A percentile compares a stretch with the other conserved stretches of the same genome.
Conservation (phyloP, 1,284 basidiomycete genomes). For the Agaricales sp. region DNA sequence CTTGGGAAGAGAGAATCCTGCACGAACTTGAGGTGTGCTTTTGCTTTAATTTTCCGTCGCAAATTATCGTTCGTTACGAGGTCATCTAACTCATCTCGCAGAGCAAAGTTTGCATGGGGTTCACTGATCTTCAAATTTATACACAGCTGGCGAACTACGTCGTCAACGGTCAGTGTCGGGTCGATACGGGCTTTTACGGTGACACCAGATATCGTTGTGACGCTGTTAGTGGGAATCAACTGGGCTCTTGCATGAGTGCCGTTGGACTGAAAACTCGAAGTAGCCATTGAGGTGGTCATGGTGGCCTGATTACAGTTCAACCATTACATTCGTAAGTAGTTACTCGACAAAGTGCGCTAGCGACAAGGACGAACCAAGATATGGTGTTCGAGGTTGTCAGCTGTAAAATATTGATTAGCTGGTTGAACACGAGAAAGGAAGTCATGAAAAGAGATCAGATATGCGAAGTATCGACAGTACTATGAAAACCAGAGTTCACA, state of each 20-base stretch:
- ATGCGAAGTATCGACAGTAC: slow-evolving; percentile 21
- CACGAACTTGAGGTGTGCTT: slow-evolving; percentile 71
- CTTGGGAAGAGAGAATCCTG: slow-evolving; percentile 1
- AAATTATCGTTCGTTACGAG: slow-evolving; percentile 89
- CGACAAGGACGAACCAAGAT: neutral
- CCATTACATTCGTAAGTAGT: neutral
- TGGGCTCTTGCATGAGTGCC: slow-evolving; percentile 4
- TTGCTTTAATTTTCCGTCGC: slow-evolving; percentile 71
- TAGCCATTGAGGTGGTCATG: neutral
- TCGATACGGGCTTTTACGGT: slow-evolving; percentile 75
- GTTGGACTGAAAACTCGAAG: neutral
- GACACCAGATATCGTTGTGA: slow-evolving; percentile 60
- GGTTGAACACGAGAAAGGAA: too few relatives aligned
- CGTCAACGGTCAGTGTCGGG: slow-evolving; percentile 67
- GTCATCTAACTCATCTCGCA: slow-evolving; percentile 82
- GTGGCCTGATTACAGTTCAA: neutral
- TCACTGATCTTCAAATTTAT: slow-evolving; percentile 78
- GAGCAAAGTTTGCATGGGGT: slow-evolving; percentile 69
- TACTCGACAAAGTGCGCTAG: slow-evolving; percentile 1
- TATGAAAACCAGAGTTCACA: slow-evolving; percentile 11
- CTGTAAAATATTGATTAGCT: neutral
- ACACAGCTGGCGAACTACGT: slow-evolving; percentile 72
- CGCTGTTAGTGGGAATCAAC: slow-evolving; percentile 71
- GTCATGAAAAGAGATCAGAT: slow-evolving; percentile 18
- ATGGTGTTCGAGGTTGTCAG: neutral